Evolutionary conservation across 495 filamentous ascomycete genomes (phyloP), one percentile per base, ranked within the genome.

Genomic region (Xylaria scruposa): DNA sequence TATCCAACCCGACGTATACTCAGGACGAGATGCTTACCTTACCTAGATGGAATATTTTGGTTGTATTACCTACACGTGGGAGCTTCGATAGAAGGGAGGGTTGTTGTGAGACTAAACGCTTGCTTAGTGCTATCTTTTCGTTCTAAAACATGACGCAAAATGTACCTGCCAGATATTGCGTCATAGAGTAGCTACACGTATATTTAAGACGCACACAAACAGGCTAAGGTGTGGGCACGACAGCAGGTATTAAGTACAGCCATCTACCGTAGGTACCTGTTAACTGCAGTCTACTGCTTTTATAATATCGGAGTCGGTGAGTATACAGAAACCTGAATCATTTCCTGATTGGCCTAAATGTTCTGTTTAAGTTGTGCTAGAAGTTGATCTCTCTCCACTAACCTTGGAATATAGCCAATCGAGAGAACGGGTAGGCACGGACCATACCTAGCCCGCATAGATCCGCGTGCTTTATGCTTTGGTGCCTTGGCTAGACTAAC

Each of bases 401-500:
- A 59, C 15, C 54, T 59, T 31, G 54, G 26, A 36, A 70, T 29
- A 49, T 53, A 59, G 69, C 69, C 69, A 71, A 71, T 71, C 17
- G 26, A 49, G 17, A 47, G 40, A 2, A 7, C 40, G 12, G 17
- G 10, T 9, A 10, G 19, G 68, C 59, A 70, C 59, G 21, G 51
- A 54, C 53, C 31, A 62, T 12, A n/a, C n/a, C 15, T 36, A 38
- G 26, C 10, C 51, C 33, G 33, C 46, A 47, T 42, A 46, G 46
- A 13, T 40, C 68, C 19, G 59, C 59, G 47, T 54, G 62, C 51
- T 62, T 36, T n/a, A 31, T 54, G 51, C 51, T 62, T 36, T 59
- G 56, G 56, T 17, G 31, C 6, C 33, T 60, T 60, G 31, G 31
- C 58, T 21, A 38, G 58, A 54, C 58, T 19, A 38, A 51, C 59